Evolutionary conservation across 805 yeast genomes (phyloP).

Genomic region (Yarrowia sp.): DNA sequence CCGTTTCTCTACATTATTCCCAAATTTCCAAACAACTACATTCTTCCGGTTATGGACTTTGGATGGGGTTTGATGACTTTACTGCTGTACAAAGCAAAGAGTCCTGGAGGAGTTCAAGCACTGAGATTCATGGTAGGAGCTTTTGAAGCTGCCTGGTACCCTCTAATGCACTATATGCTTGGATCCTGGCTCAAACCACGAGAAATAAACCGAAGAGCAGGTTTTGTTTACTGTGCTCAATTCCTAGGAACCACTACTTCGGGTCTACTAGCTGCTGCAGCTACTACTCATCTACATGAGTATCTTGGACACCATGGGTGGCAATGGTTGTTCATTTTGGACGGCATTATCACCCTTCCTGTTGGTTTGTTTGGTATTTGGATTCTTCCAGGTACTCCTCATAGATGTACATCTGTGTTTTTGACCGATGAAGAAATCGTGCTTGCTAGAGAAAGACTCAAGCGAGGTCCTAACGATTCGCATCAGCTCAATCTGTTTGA

Average conservation of each 20-base stretch:
- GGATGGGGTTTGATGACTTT: conserved; percentile 35
- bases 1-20: conserved; percentile 37
- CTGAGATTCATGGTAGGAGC: conserved; percentile 39
- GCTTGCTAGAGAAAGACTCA: conserved; percentile 31
- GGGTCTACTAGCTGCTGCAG: conserved; percentile 60
- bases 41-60: conserved; percentile 37
- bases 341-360: conserved; percentile 50
- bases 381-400: conserved; percentile 54
- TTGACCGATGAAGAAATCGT: conserved; percentile 36
- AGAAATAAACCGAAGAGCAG: conserved; percentile 36
- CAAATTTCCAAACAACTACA: conserved; percentile 34
- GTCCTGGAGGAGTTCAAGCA: conserved; percentile 34
- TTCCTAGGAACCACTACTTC: conserved; percentile 58
- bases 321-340: conserved; percentile 68
- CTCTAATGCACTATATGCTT: conserved; percentile 35
- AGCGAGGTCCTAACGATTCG: conserved; percentile 21
- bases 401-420: conserved; percentile 33
- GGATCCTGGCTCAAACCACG: conserved; percentile 37
- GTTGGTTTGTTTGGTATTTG: conserved; percentile 44
- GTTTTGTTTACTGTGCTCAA: conserved; percentile 39
- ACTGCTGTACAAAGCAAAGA: conserved; percentile 33
- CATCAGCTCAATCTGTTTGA: conserved; percentile 40
- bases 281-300: conserved; percentile 49
- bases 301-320: conserved; percentile 47
- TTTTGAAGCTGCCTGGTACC: conserved; percentile 37